A percentile compares a stretch with the other conserved stretches of the same genome.
Evolutionary conservation across 495 filamentous ascomycete species (phyloP).

Genomic region (Talaromyces trachyspermus): DNA sequence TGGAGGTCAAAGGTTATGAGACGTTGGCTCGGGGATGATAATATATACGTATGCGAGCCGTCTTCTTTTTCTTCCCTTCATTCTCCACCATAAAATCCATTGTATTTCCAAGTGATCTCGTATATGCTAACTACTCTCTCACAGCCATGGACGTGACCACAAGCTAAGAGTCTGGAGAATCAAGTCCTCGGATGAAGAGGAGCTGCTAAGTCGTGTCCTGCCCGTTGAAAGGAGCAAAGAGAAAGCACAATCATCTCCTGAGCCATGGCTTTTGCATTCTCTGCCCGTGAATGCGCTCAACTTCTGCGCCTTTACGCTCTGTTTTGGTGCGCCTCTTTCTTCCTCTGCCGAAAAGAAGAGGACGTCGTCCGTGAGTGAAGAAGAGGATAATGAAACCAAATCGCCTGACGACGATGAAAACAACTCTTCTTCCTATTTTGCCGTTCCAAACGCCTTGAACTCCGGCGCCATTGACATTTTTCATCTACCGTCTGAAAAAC

Average conservation of each 20-base stretch:
- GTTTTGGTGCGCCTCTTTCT: conserved; percentile 17
- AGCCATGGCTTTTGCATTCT: conserved; percentile 81
- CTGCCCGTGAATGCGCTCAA: conserved; percentile 88
- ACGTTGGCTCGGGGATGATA: conserved; percentile 41
- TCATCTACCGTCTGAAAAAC: conserved; percentile 65
- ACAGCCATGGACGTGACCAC: conserved; percentile 84
- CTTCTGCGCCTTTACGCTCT: conserved; percentile 83
- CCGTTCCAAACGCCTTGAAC: conserved; percentile 68
- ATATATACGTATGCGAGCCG: conserved; percentile 70
- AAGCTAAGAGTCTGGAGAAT: conserved; percentile 82
- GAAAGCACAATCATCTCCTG: conserved; percentile 22
- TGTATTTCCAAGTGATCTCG: too few species aligned
- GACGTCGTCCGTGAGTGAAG: conserved; percentile 3
- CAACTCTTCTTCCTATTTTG: conserved; percentile 46
- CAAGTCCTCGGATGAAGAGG: conserved; percentile 51
- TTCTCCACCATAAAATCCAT: not conserved
- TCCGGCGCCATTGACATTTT: conserved; percentile 83
- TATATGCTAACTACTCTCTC: conserved; percentile 3
- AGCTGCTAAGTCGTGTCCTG: conserved; percentile 54
- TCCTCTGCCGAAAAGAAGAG: too few species aligned
- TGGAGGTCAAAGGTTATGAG: conserved; percentile 59
- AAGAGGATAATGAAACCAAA: conserved; percentile 6
- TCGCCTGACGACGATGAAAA: not conserved
- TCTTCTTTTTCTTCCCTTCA: too few species aligned
- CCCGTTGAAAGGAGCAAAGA: conserved; percentile 54